phyloP scores from a whole-genome alignment of 371 early-diverging fungal genomes.

The Rhizopus delemar region DNA sequence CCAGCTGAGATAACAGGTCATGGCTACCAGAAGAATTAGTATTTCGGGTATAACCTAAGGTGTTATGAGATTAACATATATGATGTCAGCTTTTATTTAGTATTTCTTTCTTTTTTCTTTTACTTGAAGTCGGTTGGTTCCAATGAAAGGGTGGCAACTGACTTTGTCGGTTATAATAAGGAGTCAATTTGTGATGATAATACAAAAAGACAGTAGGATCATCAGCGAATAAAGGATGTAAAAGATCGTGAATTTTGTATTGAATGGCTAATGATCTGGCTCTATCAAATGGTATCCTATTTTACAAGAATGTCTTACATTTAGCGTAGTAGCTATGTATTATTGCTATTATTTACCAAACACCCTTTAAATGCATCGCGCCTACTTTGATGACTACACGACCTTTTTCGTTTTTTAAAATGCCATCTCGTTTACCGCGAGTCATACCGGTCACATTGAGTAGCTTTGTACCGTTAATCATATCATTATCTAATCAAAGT shows the following conservation, averaged over 20 bases:
- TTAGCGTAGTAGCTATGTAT: background rate
- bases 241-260: slow-evolving; percentile 59
- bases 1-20: too few relatives aligned
- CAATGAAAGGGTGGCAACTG: too few relatives aligned
- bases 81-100: too few relatives aligned
- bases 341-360: slow-evolving; percentile 57
- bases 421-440: slow-evolving; percentile 81
- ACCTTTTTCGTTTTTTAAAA: slow-evolving; percentile 82
- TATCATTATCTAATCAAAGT: slow-evolving; percentile 61
- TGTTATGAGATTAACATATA: too few relatives aligned
- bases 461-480: slow-evolving; percentile 83
- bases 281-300: slow-evolving; percentile 67
- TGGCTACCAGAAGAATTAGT: too few relatives aligned
- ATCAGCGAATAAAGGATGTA: slow-evolving; percentile 71
- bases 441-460: slow-evolving; percentile 83
- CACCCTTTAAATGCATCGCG: slow-evolving; percentile 85
- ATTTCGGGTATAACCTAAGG: too few relatives aligned
- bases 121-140: too few relatives aligned
- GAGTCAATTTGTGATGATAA: background rate
- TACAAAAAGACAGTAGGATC: slow-evolving; percentile 48
- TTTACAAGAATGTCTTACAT: background rate
- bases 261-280: slow-evolving; percentile 62
- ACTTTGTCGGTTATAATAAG: too few relatives aligned
- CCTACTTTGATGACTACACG: slow-evolving; percentile 81
- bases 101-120: too few relatives aligned